Evolutionary conservation across 345 rosid species (phyloP), one percentile per base, ranked within the genome.

Genomic region (Abelmoschus esculentus): DNA sequence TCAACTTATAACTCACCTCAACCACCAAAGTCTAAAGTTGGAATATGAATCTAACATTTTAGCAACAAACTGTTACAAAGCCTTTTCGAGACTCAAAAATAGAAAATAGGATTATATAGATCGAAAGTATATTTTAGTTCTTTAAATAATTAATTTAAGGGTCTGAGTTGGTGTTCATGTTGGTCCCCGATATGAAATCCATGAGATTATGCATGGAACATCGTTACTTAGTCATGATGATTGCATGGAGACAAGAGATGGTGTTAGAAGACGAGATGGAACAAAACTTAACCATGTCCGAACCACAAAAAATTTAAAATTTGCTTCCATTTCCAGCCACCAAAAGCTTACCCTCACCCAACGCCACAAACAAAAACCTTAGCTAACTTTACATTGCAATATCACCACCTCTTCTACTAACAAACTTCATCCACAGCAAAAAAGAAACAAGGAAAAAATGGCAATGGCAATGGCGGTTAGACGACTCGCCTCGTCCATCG

Each of bases 381-480:
- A 18, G 52, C 49, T 34, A 12, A 50, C 74, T 14, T 38, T 54
- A 54, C 28, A 18, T 50, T 12, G 11, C 28, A 42, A 15, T 17
- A 12, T 22, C 32, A 3, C 18, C 68, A 10, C 18, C 6, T 22
- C 69, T 3, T 0, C 50, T 0, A 19, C 31, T 22, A 22, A 22
- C 68, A 12, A 2, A 6, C 36, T 28, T 66, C 22, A 28, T 66
- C 22, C 56, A 47, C 40, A 42, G 17, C 69, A 26, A 26, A 52
- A 29, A 4, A 7, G 10, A 32, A 13, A 63, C 65, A 49, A n/a
- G 4, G 2, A 6, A 69, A 70, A 10, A 62, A 64, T 64, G 68
- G 68, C 68, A 1, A 88, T 90, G 97, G 96, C 99, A 19, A 82
- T 87, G 96, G 96, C 98, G 72, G 89, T 95, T 70, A 93, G 98